Percentiles rank a stretch among this genome's conserved stretches.
These are phyloP conservation scores for Blechomonas ayalai DNA, from an alignment of 208 protist genomes.

Conservation along the genomic window DNA sequence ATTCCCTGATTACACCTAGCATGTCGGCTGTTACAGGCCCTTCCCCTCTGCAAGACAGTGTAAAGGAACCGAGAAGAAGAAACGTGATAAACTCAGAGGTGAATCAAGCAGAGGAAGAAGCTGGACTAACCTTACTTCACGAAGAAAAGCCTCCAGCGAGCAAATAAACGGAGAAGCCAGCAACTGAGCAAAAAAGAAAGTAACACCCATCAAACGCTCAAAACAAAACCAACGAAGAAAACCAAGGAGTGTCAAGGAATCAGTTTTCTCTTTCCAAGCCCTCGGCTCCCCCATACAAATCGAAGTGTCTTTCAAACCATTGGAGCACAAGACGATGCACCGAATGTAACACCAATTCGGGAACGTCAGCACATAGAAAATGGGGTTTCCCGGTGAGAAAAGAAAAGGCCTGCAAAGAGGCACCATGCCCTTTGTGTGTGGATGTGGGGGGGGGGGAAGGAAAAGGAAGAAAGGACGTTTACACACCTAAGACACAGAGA, in stretches of 20 bases:
- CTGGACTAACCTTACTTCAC: background rate
- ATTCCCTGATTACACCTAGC: no score
- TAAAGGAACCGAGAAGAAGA: background rate
- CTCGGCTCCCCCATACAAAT: background rate
- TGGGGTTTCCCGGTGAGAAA: no score
- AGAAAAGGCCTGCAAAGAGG: background rate
- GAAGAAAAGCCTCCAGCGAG: slow-evolving; percentile 1
- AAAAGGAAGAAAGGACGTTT: background rate
- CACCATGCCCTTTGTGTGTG: background rate
- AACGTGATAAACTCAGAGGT: background rate
- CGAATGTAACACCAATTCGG: no score
- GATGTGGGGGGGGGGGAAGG: background rate
- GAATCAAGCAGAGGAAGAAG: background rate
- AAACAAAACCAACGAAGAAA: background rate
- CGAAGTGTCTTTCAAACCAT: background rate
- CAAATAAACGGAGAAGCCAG: slow-evolving; percentile 1
- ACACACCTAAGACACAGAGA: background rate
- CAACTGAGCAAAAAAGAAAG: background rate
- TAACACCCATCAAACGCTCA: slow-evolving; percentile 3
- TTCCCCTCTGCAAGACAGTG: slow-evolving; percentile 3
- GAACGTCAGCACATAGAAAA: no score
- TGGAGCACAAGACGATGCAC: background rate
- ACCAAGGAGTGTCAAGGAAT: background rate
- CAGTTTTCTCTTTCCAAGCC: background rate
- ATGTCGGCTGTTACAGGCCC: no score